Base-by-base conservation (phyloP, 192 early-diverging fungal genomes). In the Linnemannia exigua region DNA sequence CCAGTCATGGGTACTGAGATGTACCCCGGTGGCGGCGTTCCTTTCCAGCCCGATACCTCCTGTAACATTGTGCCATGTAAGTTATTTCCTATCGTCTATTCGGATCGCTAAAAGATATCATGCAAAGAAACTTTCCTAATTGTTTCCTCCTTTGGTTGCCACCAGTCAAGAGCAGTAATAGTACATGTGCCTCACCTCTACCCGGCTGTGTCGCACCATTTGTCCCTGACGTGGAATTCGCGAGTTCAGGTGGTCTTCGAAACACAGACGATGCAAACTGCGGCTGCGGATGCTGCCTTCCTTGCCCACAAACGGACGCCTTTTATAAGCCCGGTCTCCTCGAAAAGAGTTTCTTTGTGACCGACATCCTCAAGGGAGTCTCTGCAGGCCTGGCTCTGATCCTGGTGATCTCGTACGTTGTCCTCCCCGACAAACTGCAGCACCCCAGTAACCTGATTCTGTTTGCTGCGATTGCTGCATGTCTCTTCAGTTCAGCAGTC, bases 361-460 rank as follows among this genome's bases (percentile, higher is more conserved):
- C 89, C 5, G 82, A 90, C 79, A 74, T 89, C 41, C 46, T 90
- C 35, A 79, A 88, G 31, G 85, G 75, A 4, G 74, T 89, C 17
- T 90, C 88, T 3, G 82, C 86, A 0, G 71, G 48, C 1, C 58
- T 75, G 5, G 52, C 89, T 12, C 70, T 87, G 25, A 72, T 90
- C 67, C 73, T 90, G 66, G 75, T 87, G 6, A 58, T 90, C 20
- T 87, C 85, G 19, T 90, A 88, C 63, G 16, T 88, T 28, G 78
- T 89, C 33, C n/a, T 90, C 5, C 89, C 89, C 5, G 88, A 84
- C 58, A 89, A 88, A 31, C n/a, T 87, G 74, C 81, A 79, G 48
- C 88, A 90, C 75, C 88, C 89, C 15, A 89, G 88, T 14, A 76
- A 89, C 22, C 76, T 90, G 28, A 90, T 90, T 36, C 66, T 90